Evolutionary conservation across 139 green algal species (phyloP), one percentile per base, ranked within the genome.

Genomic region (Micromonas pusilla): DNA sequence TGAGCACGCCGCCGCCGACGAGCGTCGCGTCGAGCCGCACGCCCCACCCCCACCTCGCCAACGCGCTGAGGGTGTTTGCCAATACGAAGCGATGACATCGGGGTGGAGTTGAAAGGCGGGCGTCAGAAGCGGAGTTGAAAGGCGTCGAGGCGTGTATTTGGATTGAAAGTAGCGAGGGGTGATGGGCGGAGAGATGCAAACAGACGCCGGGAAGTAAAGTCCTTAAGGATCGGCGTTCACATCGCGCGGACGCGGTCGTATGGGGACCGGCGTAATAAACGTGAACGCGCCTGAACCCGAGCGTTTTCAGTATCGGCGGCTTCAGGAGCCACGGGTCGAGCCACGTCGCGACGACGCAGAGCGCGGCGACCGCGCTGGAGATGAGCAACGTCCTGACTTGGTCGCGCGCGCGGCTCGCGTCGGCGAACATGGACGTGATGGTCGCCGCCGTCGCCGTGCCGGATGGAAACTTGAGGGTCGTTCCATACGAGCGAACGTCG

Each of bases 381-480:
- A 2, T 23, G 63, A 70, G 25, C 28, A 70, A 25, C 1, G 63
- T 39, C 20, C 31, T 34, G 20, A 70, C 28, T 2, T 70, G 63
- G 1, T 31, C 23, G 21, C 26, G 28, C n/a, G 63, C 63, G 3
- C 63, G 63, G 20, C 63, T 36, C 1, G 63, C 28, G 28, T 37
- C 21, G 23, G 62, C 65, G 32, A 73, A 80, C 64, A 73, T 45
- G 33, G 75, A 30, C 16, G 32, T 62, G 36, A 80, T 80, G 36
- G 63, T 75, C 52, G 66, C 26, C 33, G n/a, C 32, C 1, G 75
- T 80, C 1, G 75, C 60, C 52, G 75, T 80, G 1, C 75, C 75
- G 38, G 63, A 38, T 0, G 57, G 53, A n/a, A 80, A 72, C 53
- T 33, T 38, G n/a, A n/a, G n/a, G n/a, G n/a, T n/a, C n/a, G n/a